These are phyloP conservation scores for Coffea eugenioides DNA, from an alignment of 257 asterid species.

Conservation along the genomic window DNA sequence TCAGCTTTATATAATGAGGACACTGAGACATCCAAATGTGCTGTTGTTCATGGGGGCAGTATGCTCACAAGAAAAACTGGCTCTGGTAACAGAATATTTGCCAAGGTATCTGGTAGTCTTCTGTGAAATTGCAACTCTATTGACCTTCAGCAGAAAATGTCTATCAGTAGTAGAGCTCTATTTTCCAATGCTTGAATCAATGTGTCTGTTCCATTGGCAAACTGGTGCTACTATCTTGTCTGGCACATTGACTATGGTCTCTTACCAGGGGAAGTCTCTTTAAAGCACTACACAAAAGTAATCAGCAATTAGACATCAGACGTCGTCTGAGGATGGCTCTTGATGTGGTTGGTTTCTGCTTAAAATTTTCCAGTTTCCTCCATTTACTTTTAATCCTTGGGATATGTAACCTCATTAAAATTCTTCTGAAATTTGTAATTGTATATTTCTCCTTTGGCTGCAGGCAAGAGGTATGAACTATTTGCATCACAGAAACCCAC, in stretches of 20 bases:
- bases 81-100: slow-evolving; percentile 64
- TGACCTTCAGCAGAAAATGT: not conserved
- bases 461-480: slow-evolving; percentile 86
- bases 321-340: slow-evolving; percentile 72
- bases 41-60: slow-evolving; percentile 79
- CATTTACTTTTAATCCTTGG: not conserved
- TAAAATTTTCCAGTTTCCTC: slow-evolving; percentile 2
- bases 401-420: not conserved
- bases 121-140: not conserved
- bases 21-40: slow-evolving; percentile 77
- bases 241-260: slow-evolving; percentile 10
- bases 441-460: slow-evolving; percentile 19
- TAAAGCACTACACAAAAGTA: slow-evolving; percentile 57
- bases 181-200: not conserved
- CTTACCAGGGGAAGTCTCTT: slow-evolving; percentile 73
- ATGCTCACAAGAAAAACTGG: slow-evolving; percentile 57
- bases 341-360: slow-evolving; percentile 55
- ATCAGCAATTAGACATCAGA: slow-evolving; percentile 51
- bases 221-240: not conserved
- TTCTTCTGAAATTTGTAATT: not conserved
- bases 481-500: slow-evolving; percentile 74
- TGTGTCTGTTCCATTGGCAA: not conserved
- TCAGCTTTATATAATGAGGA: slow-evolving; percentile 70
- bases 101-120: slow-evolving; percentile 42
- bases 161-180: not conserved